These are phyloP conservation scores for Pittosporum tobira DNA, from an alignment of 129 eudicot species.

Conservation along the genomic window DNA sequence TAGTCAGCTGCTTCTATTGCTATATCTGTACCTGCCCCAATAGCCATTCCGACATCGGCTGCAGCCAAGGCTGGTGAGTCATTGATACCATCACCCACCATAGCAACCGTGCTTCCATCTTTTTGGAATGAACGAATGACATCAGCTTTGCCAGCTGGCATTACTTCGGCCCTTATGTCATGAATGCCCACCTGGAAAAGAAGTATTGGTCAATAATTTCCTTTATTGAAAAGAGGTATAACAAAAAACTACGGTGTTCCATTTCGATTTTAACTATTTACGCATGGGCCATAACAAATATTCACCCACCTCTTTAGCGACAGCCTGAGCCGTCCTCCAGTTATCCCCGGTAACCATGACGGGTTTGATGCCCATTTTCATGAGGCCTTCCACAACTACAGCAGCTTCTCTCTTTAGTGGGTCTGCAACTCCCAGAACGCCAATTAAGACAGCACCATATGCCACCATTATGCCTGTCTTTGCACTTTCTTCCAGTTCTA, in stretches of 20 bases:
- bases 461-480: constrained; percentile 87
- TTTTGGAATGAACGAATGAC: constrained; percentile 69
- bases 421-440: constrained; percentile 88
- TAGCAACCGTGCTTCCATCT: constrained; percentile 79
- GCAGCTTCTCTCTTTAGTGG: constrained; percentile 96
- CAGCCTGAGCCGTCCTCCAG: constrained; percentile 92
- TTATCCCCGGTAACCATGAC: constrained; percentile 99
- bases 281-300: not conserved
- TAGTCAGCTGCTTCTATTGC: constrained; percentile 93
- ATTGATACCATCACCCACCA: constrained; percentile 97
- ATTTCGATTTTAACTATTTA: too few relatives aligned
- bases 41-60: constrained; percentile 97
- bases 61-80: constrained; percentile 97
- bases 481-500: constrained; percentile 85
- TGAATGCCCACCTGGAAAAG: constrained; percentile 83
- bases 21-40: constrained; percentile 92
- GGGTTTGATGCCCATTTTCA: constrained; percentile 76
- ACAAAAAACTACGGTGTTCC: too few relatives aligned
- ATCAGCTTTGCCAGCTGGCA: constrained; percentile 94
- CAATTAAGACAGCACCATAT: constrained; percentile 43
- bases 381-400: constrained; percentile 83
- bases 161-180: constrained; percentile 77
- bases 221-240: too few relatives aligned
- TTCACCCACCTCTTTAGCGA: constrained; percentile 84
- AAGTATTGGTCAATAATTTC: too few relatives aligned